phyloP scores from a whole-genome alignment of 163 green algal genomes.

The Botryococcus braunii region DNA sequence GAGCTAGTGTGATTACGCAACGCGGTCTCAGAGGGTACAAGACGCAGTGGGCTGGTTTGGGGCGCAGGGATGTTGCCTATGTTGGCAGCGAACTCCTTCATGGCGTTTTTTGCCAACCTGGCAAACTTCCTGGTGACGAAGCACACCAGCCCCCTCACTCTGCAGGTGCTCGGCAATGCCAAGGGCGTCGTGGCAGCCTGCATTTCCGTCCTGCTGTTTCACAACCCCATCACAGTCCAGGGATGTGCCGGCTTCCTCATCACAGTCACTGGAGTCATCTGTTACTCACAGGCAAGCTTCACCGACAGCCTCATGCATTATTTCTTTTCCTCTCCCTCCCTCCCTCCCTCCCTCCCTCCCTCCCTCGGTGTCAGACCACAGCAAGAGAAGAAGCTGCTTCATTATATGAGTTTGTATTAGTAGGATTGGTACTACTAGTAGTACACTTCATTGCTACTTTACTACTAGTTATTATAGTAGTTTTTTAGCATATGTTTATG shows the following conservation, averaged over 20 bases:
- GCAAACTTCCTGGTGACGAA: slow-evolving; percentile 98
- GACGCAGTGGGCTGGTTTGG: too few relatives aligned
- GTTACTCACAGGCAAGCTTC: slow-evolving; percentile 40
- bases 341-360: too few relatives aligned
- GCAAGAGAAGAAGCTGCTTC: too few relatives aligned
- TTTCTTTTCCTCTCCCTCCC: not conserved
- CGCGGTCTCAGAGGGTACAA: not conserved
- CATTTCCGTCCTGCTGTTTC: slow-evolving; percentile 74
- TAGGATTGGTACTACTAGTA: too few relatives aligned
- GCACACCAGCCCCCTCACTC: slow-evolving; percentile 85
- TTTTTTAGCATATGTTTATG: too few relatives aligned
- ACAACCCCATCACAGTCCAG: slow-evolving; percentile 34
- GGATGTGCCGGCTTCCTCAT: slow-evolving; percentile 56
- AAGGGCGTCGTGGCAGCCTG: slow-evolving; percentile 89
- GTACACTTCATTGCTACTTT: too few relatives aligned
- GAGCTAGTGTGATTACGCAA: too few relatives aligned
- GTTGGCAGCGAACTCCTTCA: slow-evolving; percentile 70
- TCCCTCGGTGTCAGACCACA: too few relatives aligned
- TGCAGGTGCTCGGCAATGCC: slow-evolving; percentile 95
- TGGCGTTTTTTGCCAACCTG: slow-evolving; percentile 94
- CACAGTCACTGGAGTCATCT: slow-evolving; percentile 72
- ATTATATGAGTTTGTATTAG: not conserved
- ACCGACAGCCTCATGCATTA: not conserved
- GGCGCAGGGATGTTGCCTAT: slow-evolving; percentile 58
- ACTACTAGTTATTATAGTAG: too few relatives aligned